Base-by-base conservation (phyloP, 176 grass and related monocot species). In the Raddia guianensis region DNA sequence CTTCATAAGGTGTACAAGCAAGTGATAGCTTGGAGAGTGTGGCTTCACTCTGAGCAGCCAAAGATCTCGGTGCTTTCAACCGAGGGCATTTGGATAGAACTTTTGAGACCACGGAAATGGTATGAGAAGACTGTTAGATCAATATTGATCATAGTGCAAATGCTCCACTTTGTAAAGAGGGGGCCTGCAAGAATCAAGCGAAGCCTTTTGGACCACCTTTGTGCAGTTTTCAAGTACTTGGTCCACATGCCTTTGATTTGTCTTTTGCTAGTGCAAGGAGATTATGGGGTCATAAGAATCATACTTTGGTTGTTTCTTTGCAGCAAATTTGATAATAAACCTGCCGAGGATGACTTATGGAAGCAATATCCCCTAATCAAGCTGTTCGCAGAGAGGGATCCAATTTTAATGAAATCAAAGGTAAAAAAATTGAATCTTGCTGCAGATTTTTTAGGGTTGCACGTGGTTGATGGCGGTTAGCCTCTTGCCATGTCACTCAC, bases 111-210 rank as follows among this genome's bases (percentile, higher is more conserved):
- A 5, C 67, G 77, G 63, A 97, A 77, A 49, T 71, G 21, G 49
- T 92, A 92, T 10, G 83, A 91, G 33, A 35, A 52, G 0, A 60
- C 72, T 9, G 80, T 79, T 77, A 50, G 90, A 68, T 85, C 83
- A 59, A 74, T 91, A 68, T 81, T 97, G 80, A 91, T 93, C 48
- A 89, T 75, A 3, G 42, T 90, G 43, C 86, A 91, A 49, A 80
- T 86, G 51, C 75, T 93, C 49, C 90, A 93, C 72, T 93, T 91
- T 82, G 55, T 93, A 2, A 91, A 53, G 73, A 92, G 55, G 86
- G 82, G 70, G 9, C 80, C 83, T 37, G 76, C 66, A 49, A 76
- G 27, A 34, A 27, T 20, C 27, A 69, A 79, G 45, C 90, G 67
- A 66, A 87, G 74, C n/a, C 66, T 85, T 47, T 72, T 8, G 7